phyloP scores from a whole-genome alignment of 352 stramenopile species.

The Globisporangium perplexum region DNA sequence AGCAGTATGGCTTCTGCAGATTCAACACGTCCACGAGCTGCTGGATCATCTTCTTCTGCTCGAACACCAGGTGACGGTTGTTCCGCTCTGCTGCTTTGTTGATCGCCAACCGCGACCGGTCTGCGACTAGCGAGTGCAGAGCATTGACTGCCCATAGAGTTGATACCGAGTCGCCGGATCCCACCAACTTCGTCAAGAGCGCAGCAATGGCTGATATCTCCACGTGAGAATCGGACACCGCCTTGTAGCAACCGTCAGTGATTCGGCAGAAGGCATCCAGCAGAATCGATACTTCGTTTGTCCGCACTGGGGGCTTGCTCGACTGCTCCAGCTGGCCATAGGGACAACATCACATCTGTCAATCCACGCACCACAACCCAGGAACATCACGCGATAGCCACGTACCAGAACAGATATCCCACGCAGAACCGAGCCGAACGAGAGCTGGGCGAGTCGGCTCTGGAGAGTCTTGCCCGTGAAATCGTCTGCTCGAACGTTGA shows the following conservation, averaged over 20 bases:
- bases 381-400: background rate
- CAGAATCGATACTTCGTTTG: conserved; percentile 60
- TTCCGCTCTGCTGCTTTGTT: conserved; percentile 47
- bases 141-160: conserved; percentile 56
- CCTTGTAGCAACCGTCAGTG: conserved; percentile 66
- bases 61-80: conserved; percentile 53
- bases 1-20: conserved; percentile 37
- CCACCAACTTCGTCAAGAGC: conserved; percentile 39
- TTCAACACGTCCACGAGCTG: conserved; percentile 47
- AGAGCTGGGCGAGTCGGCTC: conserved; percentile 45
- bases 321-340: conserved; percentile 49
- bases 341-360: conserved; percentile 3
- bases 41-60: conserved; percentile 58
- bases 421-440: conserved; percentile 41
- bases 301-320: conserved; percentile 53
- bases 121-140: conserved; percentile 53
- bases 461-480: conserved; percentile 44
- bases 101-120: conserved; percentile 33
- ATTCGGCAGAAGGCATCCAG: conserved; percentile 67
- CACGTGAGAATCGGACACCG: conserved; percentile 41
- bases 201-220: conserved; percentile 32
- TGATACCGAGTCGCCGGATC: conserved; percentile 42
- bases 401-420: conserved; percentile 61
- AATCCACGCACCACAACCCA: background rate
- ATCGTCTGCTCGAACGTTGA: conserved; percentile 60